Conservation (phyloP, 805 yeast species). For the Kurtzmaniella fragi region DNA sequence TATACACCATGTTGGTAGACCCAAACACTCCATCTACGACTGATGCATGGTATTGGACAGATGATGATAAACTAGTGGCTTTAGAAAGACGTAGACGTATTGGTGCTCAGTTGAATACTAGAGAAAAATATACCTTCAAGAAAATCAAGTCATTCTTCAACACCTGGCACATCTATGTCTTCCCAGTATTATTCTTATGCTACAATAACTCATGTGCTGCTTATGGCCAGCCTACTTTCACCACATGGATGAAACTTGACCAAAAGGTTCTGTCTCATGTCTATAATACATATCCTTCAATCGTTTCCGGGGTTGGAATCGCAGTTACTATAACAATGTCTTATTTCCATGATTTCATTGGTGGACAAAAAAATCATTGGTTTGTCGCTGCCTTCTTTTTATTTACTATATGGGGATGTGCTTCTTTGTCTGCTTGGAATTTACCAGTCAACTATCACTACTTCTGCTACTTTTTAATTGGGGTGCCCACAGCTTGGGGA, state of each 20-base stretch:
- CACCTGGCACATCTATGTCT: slow-evolving; percentile 46
- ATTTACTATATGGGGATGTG: slow-evolving; percentile 36
- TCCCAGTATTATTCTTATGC: slow-evolving; percentile 35
- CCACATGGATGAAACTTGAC: slow-evolving; percentile 30
- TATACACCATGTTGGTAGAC: slow-evolving; percentile 26
- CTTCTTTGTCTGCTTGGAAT: slow-evolving; percentile 43
- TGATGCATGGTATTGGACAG: slow-evolving; percentile 25
- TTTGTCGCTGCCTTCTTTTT: slow-evolving; percentile 35
- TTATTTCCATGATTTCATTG: slow-evolving; percentile 25
- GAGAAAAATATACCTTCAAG: slow-evolving; percentile 34
- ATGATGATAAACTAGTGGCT: slow-evolving; percentile 36
- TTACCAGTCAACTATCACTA: slow-evolving; percentile 46
- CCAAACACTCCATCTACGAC: slow-evolving; percentile 34
- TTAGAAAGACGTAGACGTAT: slow-evolving; percentile 40
- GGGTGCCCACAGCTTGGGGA: slow-evolving; percentile 46
- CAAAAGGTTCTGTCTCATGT: slow-evolving; percentile 20
- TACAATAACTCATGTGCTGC: slow-evolving; percentile 33
- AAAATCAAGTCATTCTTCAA: slow-evolving; percentile 38
- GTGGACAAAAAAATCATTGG: slow-evolving; percentile 29
- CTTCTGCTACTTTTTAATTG: slow-evolving; percentile 44
- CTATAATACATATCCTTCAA: slow-evolving; percentile 30
- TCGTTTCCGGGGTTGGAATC: slow-evolving; percentile 22
- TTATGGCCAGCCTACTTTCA: slow-evolving; percentile 29
- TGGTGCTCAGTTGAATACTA: slow-evolving; percentile 38
- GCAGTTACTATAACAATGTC: slow-evolving; percentile 18